Evolutionary conservation across 2,329 filamentous ascomycete species (phyloP).

Genomic region (Eutypella sp.): DNA sequence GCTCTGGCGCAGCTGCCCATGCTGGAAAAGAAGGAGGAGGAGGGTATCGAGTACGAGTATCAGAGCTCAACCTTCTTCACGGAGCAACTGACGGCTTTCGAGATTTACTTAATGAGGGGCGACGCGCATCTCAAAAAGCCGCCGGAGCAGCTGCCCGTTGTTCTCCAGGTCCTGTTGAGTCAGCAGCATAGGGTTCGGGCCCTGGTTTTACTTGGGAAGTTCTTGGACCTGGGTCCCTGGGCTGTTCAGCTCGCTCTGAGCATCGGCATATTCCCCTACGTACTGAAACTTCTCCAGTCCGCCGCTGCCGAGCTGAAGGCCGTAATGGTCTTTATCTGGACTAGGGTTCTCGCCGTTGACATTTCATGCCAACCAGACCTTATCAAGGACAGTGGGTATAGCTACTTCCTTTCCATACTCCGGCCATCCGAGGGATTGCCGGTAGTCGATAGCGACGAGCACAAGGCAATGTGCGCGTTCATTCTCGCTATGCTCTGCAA

Average conservation of each 20-base stretch:
- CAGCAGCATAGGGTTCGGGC: slow-evolving; percentile 91
- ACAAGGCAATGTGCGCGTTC: slow-evolving; percentile 98
- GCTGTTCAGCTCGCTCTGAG: slow-evolving; percentile 96
- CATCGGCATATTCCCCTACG: slow-evolving; percentile 98
- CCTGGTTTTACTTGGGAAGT: slow-evolving; percentile 85
- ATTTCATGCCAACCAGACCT: slow-evolving; percentile 89
- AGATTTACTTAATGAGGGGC: slow-evolving; percentile 84
- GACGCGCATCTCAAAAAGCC: slow-evolving; percentile 77
- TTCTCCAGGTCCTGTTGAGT: slow-evolving; percentile 90
- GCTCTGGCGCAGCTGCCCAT: slow-evolving; percentile 84
- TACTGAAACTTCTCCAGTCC: slow-evolving; percentile 93
- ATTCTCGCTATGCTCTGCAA: slow-evolving; percentile 97
- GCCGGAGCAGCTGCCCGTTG: slow-evolving; percentile 92
- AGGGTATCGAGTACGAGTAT: slow-evolving; percentile 78
- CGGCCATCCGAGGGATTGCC: slow-evolving; percentile 79
- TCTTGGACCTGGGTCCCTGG: slow-evolving; percentile 94
- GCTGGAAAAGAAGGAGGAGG: slow-evolving; percentile 72
- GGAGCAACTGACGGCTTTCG: slow-evolving; percentile 93
- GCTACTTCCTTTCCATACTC: slow-evolving; percentile 91
- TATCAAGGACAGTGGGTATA: slow-evolving; percentile 94
- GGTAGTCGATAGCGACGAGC: slow-evolving; percentile 83
- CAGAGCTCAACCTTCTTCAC: slow-evolving; percentile 94
- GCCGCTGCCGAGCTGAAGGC: slow-evolving; percentile 92
- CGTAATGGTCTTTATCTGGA: slow-evolving; percentile 99
- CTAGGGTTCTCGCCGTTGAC: slow-evolving; percentile 89